A percentile compares a stretch with the other conserved stretches of the same genome.
Evolutionary conservation across 148 eudicot species (phyloP).

Genomic region (Drosera capensis): DNA sequence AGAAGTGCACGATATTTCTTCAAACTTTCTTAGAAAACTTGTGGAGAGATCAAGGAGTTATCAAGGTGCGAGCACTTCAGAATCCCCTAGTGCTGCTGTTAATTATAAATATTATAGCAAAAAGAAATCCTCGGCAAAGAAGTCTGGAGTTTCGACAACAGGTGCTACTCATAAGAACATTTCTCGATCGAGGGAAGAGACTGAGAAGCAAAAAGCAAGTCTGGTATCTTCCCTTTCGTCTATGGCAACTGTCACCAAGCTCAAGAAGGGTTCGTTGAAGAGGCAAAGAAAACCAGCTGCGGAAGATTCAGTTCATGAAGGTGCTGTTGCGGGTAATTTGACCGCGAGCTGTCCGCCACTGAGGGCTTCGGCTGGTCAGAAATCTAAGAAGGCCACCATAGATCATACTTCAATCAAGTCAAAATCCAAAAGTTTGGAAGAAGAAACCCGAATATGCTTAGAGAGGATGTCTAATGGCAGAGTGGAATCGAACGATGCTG

Average conservation of each 20-base stretch:
- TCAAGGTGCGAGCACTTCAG: slow-evolving; percentile 26
- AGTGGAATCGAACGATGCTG: slow-evolving; percentile 11
- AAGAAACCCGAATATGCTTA: slow-evolving; percentile 12
- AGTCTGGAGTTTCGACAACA: slow-evolving; percentile 29
- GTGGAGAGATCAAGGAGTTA: slow-evolving; percentile 20
- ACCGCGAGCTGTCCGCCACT: slow-evolving; percentile 8
- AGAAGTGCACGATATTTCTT: slow-evolving; percentile 11
- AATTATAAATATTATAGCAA: slow-evolving; percentile 53
- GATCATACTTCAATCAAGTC: slow-evolving; percentile 16
- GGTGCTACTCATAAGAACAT: slow-evolving; percentile 17
- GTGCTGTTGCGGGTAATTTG: slow-evolving; percentile 11
- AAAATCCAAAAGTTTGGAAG: neutral
- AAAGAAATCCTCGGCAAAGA: slow-evolving; percentile 31
- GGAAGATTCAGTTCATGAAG: slow-evolving; percentile 8
- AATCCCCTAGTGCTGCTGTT: slow-evolving; percentile 18
- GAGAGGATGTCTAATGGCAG: slow-evolving; percentile 6
- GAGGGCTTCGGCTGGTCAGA: slow-evolving; percentile 8
- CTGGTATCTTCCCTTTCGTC: slow-evolving; percentile 11
- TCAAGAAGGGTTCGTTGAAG: slow-evolving; percentile 10
- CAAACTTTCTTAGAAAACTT: slow-evolving; percentile 16
- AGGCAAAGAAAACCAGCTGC: slow-evolving; percentile 11
- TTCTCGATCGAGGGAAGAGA: slow-evolving; percentile 19
- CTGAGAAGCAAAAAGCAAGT: slow-evolving; percentile 17
- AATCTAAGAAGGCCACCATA: slow-evolving; percentile 13
- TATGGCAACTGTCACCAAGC: slow-evolving; percentile 14